Evolutionary conservation across 108 stramenopile genomes (phyloP).

Genomic region (Schizochytrium sp.): DNA sequence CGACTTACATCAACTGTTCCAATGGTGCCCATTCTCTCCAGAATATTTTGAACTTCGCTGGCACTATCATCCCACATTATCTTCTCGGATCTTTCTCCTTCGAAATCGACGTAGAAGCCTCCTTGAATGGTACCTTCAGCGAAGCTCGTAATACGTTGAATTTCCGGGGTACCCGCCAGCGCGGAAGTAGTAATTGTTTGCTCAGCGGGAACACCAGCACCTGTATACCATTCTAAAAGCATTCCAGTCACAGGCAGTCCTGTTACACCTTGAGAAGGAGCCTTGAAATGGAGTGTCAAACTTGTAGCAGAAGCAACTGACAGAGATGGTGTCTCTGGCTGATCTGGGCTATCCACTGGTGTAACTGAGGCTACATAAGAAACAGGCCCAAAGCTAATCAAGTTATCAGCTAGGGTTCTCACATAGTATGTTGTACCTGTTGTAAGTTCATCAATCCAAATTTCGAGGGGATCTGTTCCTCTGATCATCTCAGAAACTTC

Average conservation of each 20-base stretch:
- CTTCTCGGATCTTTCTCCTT: slow-evolving; percentile 80
- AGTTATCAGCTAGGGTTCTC: slow-evolving; percentile 84
- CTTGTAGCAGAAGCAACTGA: slow-evolving; percentile 72
- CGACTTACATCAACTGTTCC: slow-evolving; percentile 82
- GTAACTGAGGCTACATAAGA: slow-evolving; percentile 70
- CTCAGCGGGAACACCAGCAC: slow-evolving; percentile 73
- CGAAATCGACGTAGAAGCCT: slow-evolving; percentile 80
- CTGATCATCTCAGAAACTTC: slow-evolving; percentile 74
- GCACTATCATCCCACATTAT: slow-evolving; percentile 81
- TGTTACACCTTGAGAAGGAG: slow-evolving; percentile 60
- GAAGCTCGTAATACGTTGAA: slow-evolving; percentile 76
- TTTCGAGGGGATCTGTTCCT: slow-evolving; percentile 75
- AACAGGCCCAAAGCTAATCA: slow-evolving; percentile 77
- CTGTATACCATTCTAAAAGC: slow-evolving; percentile 73
- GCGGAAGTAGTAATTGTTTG: slow-evolving; percentile 84
- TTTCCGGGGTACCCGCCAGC: slow-evolving; percentile 76
- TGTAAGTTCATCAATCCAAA: slow-evolving; percentile 73
- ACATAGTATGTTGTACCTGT: slow-evolving; percentile 79
- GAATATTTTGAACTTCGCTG: slow-evolving; percentile 77
- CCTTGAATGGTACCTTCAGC: slow-evolving; percentile 81
- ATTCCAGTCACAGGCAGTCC: slow-evolving; percentile 27
- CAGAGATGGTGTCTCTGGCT: slow-evolving; percentile 60
- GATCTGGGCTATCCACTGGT: slow-evolving; percentile 76
- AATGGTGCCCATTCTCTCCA: slow-evolving; percentile 79
- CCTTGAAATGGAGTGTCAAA: slow-evolving; percentile 73